Percentiles rank a stretch among this genome's conserved stretches.
These are phyloP conservation scores for Coelastrella sp. DNA, from an alignment of 139 green algal species.

Conservation along the genomic window DNA sequence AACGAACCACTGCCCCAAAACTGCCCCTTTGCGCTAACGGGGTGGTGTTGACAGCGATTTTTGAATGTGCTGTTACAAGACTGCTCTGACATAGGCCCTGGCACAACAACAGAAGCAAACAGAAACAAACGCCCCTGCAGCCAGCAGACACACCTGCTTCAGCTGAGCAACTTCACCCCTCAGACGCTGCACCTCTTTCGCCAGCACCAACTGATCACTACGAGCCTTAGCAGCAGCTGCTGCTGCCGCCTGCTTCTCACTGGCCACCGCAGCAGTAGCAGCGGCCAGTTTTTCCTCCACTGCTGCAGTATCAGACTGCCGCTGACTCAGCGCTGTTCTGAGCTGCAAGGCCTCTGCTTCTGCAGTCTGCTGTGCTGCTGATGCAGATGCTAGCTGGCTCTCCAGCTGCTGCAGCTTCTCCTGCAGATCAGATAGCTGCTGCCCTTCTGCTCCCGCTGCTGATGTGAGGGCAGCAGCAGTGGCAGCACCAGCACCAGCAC, in stretches of 20 bases:
- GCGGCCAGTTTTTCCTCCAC: not conserved
- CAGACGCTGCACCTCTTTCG: constrained; percentile 50
- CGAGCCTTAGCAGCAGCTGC: constrained; percentile 38
- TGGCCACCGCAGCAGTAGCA: not conserved
- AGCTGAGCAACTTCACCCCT: constrained; percentile 25
- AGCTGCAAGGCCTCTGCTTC: not conserved
- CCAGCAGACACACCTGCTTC: not conserved
- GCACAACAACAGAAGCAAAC: too few species aligned
- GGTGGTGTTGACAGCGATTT: too few species aligned
- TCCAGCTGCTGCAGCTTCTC: not conserved
- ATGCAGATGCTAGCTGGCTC: not conserved
- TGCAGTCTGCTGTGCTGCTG: constrained; percentile 19
- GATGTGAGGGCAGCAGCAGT: not conserved
- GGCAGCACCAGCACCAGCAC: not conserved
- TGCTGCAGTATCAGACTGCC: not conserved
- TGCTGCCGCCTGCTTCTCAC: constrained; percentile 27
- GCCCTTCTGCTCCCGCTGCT: not conserved
- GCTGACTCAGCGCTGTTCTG: not conserved
- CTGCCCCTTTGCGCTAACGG: too few species aligned
- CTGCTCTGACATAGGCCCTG: too few species aligned
- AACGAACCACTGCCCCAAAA: too few species aligned
- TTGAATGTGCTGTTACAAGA: too few species aligned
- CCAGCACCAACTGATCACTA: constrained; percentile 48
- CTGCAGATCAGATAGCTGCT: not conserved
- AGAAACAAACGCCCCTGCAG: too few species aligned